phyloP scores from a whole-genome alignment of 176 grass and related monocot genomes.

The Oryza brachyantha region DNA sequence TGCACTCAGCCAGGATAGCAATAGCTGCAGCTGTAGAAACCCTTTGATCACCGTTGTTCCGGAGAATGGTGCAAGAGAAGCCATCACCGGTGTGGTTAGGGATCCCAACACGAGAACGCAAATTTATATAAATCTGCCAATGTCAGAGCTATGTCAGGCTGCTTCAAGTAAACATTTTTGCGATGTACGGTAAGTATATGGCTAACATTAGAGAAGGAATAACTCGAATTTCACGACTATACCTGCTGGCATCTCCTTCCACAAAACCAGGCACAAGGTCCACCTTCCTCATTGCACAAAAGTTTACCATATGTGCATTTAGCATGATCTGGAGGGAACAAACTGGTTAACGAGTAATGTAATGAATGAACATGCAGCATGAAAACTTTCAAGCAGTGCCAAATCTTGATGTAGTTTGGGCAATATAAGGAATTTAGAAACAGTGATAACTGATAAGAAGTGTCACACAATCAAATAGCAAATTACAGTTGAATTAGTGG shows the following conservation, averaged over 20 bases:
- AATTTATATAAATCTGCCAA: conserved; percentile 55
- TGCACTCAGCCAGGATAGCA: conserved; percentile 85
- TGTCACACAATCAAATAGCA: background rate
- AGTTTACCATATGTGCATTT: conserved; percentile 61
- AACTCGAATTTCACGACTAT: conserved; percentile 36
- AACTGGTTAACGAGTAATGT: conserved; percentile 14
- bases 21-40: conserved; percentile 44
- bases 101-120: conserved; percentile 67
- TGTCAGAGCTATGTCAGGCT: conserved; percentile 17
- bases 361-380: background rate
- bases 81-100: conserved; percentile 43
- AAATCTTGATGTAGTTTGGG: background rate
- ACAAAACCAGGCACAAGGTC: conserved; percentile 70
- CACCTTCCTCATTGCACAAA: conserved; percentile 33
- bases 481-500: conserved; percentile 6
- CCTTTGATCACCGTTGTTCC: conserved; percentile 66
- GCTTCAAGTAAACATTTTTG: conserved; percentile 25
- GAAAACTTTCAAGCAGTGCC: background rate
- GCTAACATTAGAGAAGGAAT: background rate
- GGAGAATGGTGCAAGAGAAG: conserved; percentile 66
- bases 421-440: conserved; percentile 7
- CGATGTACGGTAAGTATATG: background rate
- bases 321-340: conserved; percentile 64
- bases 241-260: conserved; percentile 72
- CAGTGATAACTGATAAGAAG: conserved; percentile 18